phyloP scores from a whole-genome alignment of 768 basidiomycete species.

The Hypholoma fasciculare region DNA sequence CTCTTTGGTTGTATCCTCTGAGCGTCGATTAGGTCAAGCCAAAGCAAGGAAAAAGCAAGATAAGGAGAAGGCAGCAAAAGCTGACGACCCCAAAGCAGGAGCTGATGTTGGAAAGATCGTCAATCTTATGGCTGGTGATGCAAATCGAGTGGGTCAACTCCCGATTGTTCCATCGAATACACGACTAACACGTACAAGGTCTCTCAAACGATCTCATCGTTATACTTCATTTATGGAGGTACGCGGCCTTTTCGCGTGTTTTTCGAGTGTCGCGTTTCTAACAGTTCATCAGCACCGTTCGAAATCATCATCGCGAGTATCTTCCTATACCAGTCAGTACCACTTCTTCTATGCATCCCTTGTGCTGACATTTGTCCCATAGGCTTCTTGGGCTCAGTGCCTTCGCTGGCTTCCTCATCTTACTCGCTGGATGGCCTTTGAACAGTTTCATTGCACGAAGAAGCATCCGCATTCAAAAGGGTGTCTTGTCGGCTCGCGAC shows the following conservation, averaged over 20 bases:
- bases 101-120: constrained; percentile 91
- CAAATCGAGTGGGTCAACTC: constrained; percentile 44
- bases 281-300: constrained; percentile 53
- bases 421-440: constrained; percentile 68
- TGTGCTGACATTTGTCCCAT: neutral
- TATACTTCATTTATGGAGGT: constrained; percentile 73
- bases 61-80: constrained; percentile 39
- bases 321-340: constrained; percentile 77
- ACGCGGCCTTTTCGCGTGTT: constrained; percentile 8
- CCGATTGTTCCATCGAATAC: neutral
- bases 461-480: constrained; percentile 61
- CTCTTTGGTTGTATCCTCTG: neutral
- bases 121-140: constrained; percentile 84
- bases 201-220: constrained; percentile 50
- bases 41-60: constrained; percentile 36
- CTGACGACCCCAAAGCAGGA: constrained; percentile 65
- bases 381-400: constrained; percentile 70
- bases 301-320: constrained; percentile 71
- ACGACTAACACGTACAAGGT: constrained; percentile 30
- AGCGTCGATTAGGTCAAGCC: constrained; percentile 20
- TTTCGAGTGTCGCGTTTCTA: neutral
- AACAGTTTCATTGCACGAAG: constrained; percentile 67
- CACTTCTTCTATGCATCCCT: neutral
- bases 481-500: constrained; percentile 61
- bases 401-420: constrained; percentile 73